Percentiles rank a stretch among this genome's conserved stretches.
Evolutionary conservation across 768 basidiomycete genomes (phyloP).

Genomic region (Lactifluus echinatus): DNA sequence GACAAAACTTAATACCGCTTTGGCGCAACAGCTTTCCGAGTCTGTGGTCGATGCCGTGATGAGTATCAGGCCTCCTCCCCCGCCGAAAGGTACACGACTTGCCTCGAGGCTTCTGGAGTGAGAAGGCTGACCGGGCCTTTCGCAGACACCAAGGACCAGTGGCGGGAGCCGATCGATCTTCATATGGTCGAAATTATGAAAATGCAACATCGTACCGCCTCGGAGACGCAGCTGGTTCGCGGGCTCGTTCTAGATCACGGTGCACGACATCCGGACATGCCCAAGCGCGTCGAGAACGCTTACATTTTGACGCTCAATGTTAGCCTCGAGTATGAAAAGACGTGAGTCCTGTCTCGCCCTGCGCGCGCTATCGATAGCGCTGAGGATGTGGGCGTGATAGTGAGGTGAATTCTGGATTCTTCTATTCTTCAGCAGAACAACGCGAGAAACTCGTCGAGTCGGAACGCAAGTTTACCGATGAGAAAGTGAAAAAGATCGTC

Average conservation of each 20-base stretch:
- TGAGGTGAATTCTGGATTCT: constrained; percentile 99
- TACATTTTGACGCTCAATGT: constrained; percentile 94
- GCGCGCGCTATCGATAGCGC: constrained; percentile 4
- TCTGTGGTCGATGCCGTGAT: constrained; percentile 95
- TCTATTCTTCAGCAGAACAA: constrained; percentile 97
- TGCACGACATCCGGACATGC: constrained; percentile 97
- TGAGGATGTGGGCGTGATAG: constrained; percentile 35
- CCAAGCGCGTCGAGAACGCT: constrained; percentile 94
- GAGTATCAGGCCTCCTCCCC: constrained; percentile 67
- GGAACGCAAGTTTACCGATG: constrained; percentile 88
- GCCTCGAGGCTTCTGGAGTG: constrained; percentile 15
- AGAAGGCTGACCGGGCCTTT: constrained; percentile 22
- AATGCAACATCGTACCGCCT: constrained; percentile 98
- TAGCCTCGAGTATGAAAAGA: constrained; percentile 98
- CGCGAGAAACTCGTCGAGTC: constrained; percentile 98
- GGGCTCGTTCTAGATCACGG: constrained; percentile 97
- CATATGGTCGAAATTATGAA: constrained; percentile 99
- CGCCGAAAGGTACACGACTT: constrained; percentile 43
- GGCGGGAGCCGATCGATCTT: constrained; percentile 87
- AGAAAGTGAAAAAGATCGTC: constrained; percentile 90
- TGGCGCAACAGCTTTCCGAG: constrained; percentile 83
- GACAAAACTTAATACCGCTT: constrained; percentile 75
- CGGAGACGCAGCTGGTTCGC: constrained; percentile 91
- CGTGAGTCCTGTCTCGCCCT: constrained; percentile 48
- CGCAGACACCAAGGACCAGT: constrained; percentile 54